phyloP scores from a whole-genome alignment of 2,329 filamentous ascomycete species.

The Cladorrhinum sp. region DNA sequence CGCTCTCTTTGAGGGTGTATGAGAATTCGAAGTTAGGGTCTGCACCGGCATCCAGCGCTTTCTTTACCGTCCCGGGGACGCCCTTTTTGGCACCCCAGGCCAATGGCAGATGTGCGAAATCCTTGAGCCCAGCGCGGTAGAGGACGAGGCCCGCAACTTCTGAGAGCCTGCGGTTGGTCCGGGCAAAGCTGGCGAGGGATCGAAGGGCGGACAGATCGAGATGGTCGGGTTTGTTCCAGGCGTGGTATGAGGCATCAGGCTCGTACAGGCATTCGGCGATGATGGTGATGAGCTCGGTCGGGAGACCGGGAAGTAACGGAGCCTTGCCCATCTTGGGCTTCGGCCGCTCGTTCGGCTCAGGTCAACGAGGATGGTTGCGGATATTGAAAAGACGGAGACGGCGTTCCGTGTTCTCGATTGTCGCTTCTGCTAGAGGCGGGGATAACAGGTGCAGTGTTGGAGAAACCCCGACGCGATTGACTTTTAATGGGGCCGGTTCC shows the following conservation, averaged over 20 bases:
- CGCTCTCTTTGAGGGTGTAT: background rate
- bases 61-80: conserved; percentile 12
- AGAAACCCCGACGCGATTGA: background rate
- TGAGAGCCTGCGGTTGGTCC: conserved; percentile 16
- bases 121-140: conserved; percentile 17
- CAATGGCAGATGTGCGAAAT: conserved; percentile 14
- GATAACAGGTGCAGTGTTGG: no score
- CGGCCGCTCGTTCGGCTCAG: no score
- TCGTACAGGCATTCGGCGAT: background rate
- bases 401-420: no score
- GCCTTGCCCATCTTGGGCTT: background rate
- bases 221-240: background rate
- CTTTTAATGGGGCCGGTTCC: background rate
- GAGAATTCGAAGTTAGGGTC: conserved; percentile 16
- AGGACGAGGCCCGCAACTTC: conserved; percentile 18
- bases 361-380: no score
- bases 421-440: no score
- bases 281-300: background rate
- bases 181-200: conserved; percentile 16
- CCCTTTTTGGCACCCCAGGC: conserved; percentile 19
- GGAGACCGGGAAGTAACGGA: background rate
- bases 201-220: background rate
- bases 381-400: no score
- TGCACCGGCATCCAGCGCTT: conserved; percentile 21
- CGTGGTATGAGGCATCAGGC: background rate